Evolutionary conservation across 2,329 filamentous ascomycete species (phyloP).

Genomic region (Helicocarpus griseus): DNA sequence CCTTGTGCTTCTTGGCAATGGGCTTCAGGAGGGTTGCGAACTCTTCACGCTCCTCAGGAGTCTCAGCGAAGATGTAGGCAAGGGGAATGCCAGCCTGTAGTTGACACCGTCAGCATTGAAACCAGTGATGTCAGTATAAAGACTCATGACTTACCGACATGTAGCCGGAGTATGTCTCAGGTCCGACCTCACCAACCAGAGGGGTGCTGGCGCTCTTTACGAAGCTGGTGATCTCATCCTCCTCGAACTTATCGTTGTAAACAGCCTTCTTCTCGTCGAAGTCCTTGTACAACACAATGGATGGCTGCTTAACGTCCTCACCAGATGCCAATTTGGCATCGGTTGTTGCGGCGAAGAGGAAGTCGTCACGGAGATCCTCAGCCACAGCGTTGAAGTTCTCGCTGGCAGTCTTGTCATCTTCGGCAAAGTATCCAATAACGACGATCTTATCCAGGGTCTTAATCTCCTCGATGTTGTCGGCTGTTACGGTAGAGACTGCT

Average conservation of each 20-base stretch:
- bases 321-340: conserved; percentile 78
- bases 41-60: conserved; percentile 73
- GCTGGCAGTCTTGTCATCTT: conserved; percentile 73
- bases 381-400: conserved; percentile 68
- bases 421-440: conserved; percentile 75
- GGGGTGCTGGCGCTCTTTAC: conserved; percentile 78
- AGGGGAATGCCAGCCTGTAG: conserved; percentile 72
- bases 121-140: no score
- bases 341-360: conserved; percentile 81
- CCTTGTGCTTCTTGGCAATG: conserved; percentile 83
- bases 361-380: conserved; percentile 73
- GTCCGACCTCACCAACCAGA: conserved; percentile 88
- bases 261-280: conserved; percentile 93
- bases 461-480: conserved; percentile 84
- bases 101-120: conserved; percentile 9
- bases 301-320: conserved; percentile 78
- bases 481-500: conserved; percentile 72
- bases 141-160: conserved; percentile 56
- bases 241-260: conserved; percentile 72
- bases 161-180: conserved; percentile 92
- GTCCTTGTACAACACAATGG: conserved; percentile 89
- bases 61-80: conserved; percentile 96
- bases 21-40: conserved; percentile 71
- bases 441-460: conserved; percentile 98
- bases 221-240: conserved; percentile 70